A percentile compares a stretch with the other conserved stretches of the same genome.
These are phyloP conservation scores for Ganoderma boninense DNA, from an alignment of 1,284 basidiomycete species.

Conservation along the genomic window DNA sequence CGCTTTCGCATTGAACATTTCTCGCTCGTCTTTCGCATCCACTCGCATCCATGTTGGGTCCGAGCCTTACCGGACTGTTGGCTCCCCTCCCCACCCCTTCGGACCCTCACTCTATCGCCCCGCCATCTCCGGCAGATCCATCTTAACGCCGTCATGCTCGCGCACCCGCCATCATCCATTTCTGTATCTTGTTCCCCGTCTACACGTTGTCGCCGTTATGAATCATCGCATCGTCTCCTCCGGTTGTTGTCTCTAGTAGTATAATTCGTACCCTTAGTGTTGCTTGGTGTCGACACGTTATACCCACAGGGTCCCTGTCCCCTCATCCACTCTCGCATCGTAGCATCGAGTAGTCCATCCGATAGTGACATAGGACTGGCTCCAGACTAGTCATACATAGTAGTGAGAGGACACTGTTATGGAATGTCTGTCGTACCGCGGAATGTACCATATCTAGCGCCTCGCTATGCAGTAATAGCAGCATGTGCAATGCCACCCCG, in stretches of 20 bases:
- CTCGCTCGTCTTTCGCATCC: conserved; percentile 9
- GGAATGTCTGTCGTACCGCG: conserved; percentile 5
- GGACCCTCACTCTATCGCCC: conserved; percentile 20
- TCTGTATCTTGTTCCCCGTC: background rate
- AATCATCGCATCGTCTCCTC: background rate
- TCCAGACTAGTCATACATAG: conserved; percentile 4
- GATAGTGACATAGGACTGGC: background rate
- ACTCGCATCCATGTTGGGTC: conserved; percentile 25
- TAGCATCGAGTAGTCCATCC: background rate
- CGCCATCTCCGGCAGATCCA: conserved; percentile 22
- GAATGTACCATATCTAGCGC: background rate
- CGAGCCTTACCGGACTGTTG: conserved; percentile 32
- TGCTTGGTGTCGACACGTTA: conserved; percentile 1
- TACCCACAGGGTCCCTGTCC: background rate
- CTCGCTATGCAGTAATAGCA: background rate
- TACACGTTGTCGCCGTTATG: conserved; percentile 3
- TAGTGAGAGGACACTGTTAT: conserved; percentile 6
- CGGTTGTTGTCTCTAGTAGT: background rate
- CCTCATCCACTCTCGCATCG: background rate
- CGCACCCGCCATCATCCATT: background rate
- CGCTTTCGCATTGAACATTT: conserved; percentile 22
- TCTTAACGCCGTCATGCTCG: conserved; percentile 11
- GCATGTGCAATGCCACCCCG: background rate
- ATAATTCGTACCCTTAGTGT: background rate
- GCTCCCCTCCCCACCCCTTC: conserved; percentile 30